Percentiles rank a stretch among this genome's conserved stretches.
Evolutionary conservation across 2,329 filamentous ascomycete genomes (phyloP).

Genomic region (Fusarium incarnatum): DNA sequence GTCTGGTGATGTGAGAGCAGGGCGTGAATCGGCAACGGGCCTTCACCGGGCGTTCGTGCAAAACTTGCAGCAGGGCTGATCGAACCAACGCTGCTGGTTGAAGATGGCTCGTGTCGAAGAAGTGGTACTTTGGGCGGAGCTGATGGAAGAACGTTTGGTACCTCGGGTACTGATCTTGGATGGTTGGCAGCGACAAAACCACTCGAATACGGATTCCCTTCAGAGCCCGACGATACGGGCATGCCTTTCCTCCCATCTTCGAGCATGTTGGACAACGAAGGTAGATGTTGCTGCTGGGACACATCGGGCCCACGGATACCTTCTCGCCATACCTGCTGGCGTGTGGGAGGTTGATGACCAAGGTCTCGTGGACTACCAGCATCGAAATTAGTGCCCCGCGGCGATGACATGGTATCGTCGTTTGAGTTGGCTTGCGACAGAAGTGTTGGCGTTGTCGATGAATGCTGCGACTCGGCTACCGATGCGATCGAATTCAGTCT

Average conservation of each 20-base stretch:
- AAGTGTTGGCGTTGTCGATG: slow-evolving; percentile 53
- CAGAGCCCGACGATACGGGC: slow-evolving; percentile 33
- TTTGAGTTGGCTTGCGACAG: slow-evolving; percentile 52
- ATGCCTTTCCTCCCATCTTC: slow-evolving; percentile 50
- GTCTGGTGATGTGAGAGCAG: slow-evolving; percentile 60
- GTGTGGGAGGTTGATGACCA: slow-evolving; percentile 44
- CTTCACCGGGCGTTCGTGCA: slow-evolving; percentile 60
- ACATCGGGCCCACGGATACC: slow-evolving; percentile 36
- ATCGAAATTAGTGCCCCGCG: slow-evolving; percentile 55
- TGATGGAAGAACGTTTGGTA: slow-evolving; percentile 46
- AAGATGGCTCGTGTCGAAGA: slow-evolving; percentile 60
- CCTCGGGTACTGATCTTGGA: slow-evolving; percentile 46
- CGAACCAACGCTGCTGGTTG: slow-evolving; percentile 57
- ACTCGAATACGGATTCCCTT: slow-evolving; percentile 42
- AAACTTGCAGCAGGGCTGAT: slow-evolving; percentile 53
- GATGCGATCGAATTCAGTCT: slow-evolving; percentile 63
- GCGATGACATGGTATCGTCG: slow-evolving; percentile 60
- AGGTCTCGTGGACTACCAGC: slow-evolving; percentile 44
- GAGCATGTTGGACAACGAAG: slow-evolving; percentile 62
- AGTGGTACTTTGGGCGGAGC: slow-evolving; percentile 50
- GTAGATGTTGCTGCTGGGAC: slow-evolving; percentile 53
- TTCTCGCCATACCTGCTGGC: slow-evolving; percentile 48
- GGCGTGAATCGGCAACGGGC: slow-evolving; percentile 65
- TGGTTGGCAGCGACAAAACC: slow-evolving; percentile 49
- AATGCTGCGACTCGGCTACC: slow-evolving; percentile 58